Conservation (phyloP, 2,329 filamentous ascomycete species). For the Sporothrix pseudoabietina region DNA sequence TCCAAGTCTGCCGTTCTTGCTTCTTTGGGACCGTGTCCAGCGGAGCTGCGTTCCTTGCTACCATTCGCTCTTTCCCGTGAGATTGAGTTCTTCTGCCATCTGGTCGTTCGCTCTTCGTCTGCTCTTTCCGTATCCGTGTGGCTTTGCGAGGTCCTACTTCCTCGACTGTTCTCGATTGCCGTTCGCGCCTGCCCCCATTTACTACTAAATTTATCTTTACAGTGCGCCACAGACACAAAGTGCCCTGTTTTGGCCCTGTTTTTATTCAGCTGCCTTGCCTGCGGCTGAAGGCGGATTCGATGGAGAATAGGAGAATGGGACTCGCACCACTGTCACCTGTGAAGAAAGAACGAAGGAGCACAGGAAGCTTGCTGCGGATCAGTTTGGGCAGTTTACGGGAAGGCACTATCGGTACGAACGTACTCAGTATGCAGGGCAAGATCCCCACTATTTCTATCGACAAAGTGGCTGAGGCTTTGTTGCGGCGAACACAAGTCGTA, state of each 20-base stretch:
- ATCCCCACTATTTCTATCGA: not conserved
- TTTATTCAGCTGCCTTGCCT: conserved; percentile 19
- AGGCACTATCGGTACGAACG: too few relatives aligned
- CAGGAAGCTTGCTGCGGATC: conserved; percentile 3
- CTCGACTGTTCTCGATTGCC: not conserved
- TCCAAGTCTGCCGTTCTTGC: conserved; percentile 8
- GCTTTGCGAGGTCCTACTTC: not conserved
- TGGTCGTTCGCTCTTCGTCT: not conserved
- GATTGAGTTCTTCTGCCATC: not conserved
- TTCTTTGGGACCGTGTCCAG: conserved; percentile 13
- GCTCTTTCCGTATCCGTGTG: not conserved
- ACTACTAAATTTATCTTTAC: not conserved
- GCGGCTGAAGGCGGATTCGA: not conserved
- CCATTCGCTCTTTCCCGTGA: conserved; percentile 11
- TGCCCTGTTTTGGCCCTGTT: not conserved
- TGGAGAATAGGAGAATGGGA: not conserved
- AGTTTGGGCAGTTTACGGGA: not conserved
- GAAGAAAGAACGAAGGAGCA: conserved; percentile 1
- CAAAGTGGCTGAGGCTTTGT: conserved; percentile 6
- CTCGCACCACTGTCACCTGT: conserved; percentile 14
- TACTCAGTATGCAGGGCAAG: not conserved
- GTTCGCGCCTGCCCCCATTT: not conserved
- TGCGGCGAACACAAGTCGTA: not conserved
- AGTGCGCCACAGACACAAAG: too few relatives aligned
- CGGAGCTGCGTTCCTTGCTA: not conserved